These are phyloP conservation scores for Cicer bijugum DNA, from an alignment of 306 rosid genomes.

Conservation along the genomic window DNA sequence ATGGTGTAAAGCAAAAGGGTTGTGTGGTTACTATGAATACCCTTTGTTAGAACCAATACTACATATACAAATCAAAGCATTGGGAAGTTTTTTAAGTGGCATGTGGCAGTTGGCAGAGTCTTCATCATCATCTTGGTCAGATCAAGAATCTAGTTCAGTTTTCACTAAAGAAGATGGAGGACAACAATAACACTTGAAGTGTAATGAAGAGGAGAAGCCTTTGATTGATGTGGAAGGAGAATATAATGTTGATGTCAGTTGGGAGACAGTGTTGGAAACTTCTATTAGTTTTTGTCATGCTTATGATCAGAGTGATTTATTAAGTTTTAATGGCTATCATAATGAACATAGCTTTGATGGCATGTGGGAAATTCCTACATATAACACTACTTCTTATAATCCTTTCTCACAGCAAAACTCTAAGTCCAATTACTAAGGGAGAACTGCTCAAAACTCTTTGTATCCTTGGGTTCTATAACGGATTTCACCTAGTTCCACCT, in stretches of 20 bases:
- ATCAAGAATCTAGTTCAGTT: conserved; percentile 25
- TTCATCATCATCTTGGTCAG: conserved; percentile 40
- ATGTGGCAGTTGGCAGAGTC: conserved; percentile 78
- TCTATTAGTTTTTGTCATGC: conserved; percentile 48
- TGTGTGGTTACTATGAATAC: conserved; percentile 64
- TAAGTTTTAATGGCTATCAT: not conserved
- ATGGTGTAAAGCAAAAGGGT: conserved; percentile 58
- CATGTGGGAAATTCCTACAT: conserved; percentile 30
- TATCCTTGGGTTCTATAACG: conserved; percentile 23
- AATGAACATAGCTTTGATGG: not conserved
- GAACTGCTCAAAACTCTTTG: not conserved
- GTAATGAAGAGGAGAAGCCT: conserved; percentile 55
- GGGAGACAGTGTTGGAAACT: conserved; percentile 76
- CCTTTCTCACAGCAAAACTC: conserved; percentile 48
- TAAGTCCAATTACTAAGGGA: conserved; percentile 19
- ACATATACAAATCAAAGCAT: conserved; percentile 56
- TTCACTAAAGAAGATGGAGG: conserved; percentile 38
- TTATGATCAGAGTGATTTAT: conserved; percentile 25
- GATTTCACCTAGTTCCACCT: not conserved
- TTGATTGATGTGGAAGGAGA: conserved; percentile 52
- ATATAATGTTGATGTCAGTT: conserved; percentile 38
- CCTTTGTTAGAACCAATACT: conserved; percentile 68
- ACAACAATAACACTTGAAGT: not conserved
- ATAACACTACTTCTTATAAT: conserved; percentile 44
- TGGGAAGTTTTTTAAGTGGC: conserved; percentile 58